Conservation (phyloP, 331 rosid species). For the Telfairia occidentalis region DNA sequence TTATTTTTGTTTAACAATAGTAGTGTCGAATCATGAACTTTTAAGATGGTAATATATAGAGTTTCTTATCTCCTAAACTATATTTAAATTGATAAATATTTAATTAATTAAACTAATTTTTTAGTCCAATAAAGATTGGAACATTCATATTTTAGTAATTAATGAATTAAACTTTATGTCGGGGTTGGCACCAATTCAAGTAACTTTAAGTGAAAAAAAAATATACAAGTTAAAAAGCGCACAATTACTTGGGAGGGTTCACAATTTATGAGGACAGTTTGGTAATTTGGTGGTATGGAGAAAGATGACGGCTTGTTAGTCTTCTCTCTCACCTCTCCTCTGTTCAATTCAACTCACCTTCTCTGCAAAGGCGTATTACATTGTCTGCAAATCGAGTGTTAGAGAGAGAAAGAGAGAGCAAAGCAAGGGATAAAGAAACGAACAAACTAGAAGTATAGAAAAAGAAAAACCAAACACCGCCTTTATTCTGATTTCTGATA, state of each 20-base stretch:
- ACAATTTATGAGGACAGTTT: slow-evolving; percentile 12
- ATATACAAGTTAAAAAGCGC: no score
- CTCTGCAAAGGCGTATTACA: slow-evolving; percentile 25
- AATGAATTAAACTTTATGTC: no score
- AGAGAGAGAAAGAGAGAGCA: slow-evolving; percentile 12
- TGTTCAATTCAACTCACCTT: slow-evolving; percentile 27
- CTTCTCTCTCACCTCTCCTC: slow-evolving; percentile 21
- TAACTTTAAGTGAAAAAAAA: no score
- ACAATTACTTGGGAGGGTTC: background rate
- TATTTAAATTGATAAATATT: no score
- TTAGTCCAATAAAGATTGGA: no score
- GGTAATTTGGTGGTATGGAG: slow-evolving; percentile 15
- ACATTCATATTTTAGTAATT: no score
- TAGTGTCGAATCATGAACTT: no score
- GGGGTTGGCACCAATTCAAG: no score
- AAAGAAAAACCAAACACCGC: background rate
- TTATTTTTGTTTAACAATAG: no score
- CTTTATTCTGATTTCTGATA: background rate
- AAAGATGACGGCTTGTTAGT: slow-evolving; percentile 23
- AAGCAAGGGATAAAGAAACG: slow-evolving; percentile 4
- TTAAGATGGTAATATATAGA: no score
- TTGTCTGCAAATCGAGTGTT: background rate
- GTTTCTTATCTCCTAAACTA: no score
- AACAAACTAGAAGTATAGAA: slow-evolving; percentile 8
- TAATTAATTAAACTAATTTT: no score